Conservation (phyloP, 495 filamentous ascomycete species). For the Penicillium cataractarum region DNA sequence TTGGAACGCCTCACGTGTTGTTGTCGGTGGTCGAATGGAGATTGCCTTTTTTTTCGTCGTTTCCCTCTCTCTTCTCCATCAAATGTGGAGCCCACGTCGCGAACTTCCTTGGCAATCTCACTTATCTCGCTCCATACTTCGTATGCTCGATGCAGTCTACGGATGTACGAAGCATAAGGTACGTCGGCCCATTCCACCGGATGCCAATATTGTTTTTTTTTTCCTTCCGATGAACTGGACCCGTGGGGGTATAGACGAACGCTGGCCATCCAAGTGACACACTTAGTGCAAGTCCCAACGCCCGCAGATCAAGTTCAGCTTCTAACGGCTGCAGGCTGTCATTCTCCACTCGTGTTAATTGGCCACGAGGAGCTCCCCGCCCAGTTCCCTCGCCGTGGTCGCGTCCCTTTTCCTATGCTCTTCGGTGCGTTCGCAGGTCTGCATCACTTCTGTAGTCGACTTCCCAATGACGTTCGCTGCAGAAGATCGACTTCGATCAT, state of each 20-base stretch:
- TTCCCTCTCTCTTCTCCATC: not conserved
- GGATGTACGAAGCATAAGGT: too few relatives aligned
- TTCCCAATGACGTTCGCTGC: not conserved
- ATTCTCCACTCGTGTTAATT: not conserved
- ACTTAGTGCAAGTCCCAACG: slow-evolving; percentile 7
- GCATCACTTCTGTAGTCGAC: not conserved
- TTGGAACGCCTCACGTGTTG: not conserved
- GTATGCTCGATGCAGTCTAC: too few relatives aligned
- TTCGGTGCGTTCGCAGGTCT: not conserved
- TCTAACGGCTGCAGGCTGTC: slow-evolving; percentile 11
- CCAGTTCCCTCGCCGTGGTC: not conserved
- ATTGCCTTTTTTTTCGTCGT: not conserved
- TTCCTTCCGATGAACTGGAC: not conserved
- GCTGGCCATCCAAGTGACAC: not conserved
- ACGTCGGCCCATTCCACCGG: not conserved
- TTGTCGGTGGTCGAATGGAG: not conserved
- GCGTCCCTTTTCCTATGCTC: not conserved
- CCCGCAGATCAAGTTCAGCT: slow-evolving; percentile 3
- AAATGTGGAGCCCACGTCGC: not conserved
- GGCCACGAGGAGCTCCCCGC: slow-evolving; percentile 1
- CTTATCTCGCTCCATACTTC: not conserved
- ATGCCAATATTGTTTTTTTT: not conserved
- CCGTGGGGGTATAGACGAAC: slow-evolving; percentile 5
- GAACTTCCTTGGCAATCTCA: not conserved
- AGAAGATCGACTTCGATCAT: not conserved